Evolutionary conservation across 2,329 filamentous ascomycete species (phyloP).

Genomic region (Penicillium sp.): DNA sequence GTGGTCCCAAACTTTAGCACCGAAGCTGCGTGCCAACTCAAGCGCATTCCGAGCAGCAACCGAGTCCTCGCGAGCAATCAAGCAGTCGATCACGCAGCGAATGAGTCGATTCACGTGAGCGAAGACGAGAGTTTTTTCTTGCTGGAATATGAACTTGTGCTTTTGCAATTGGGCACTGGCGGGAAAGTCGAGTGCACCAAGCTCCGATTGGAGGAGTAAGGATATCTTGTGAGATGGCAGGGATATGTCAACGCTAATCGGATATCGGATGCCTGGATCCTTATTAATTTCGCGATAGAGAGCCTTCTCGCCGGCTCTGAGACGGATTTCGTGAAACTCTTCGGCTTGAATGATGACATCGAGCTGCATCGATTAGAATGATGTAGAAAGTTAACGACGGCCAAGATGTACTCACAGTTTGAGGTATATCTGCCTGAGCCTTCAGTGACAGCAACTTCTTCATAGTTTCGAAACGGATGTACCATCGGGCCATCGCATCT

Average conservation of each 20-base stretch:
- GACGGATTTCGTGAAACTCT: conserved; percentile 72
- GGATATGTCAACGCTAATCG: conserved; percentile 67
- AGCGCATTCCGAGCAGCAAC: conserved; percentile 68
- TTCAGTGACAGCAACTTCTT: conserved; percentile 65
- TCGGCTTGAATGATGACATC: conserved; percentile 65
- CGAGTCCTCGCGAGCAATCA: conserved; percentile 64
- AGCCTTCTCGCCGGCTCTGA: conserved; percentile 68
- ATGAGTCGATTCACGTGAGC: conserved; percentile 69
- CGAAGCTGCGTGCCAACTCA: conserved; percentile 74
- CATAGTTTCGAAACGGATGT: conserved; percentile 79
- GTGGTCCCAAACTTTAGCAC: conserved; percentile 78
- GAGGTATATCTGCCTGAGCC: conserved; percentile 61
- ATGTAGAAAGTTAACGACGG: not conserved
- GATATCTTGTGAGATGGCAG: conserved; percentile 73
- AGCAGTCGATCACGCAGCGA: conserved; percentile 75
- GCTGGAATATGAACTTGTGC: conserved; percentile 58
- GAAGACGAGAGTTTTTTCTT: conserved; percentile 66
- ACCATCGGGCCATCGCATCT: conserved; percentile 80
- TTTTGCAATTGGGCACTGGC: conserved; percentile 59
- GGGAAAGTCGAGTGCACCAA: conserved; percentile 67
- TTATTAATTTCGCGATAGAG: conserved; percentile 73
- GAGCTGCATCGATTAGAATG: conserved; percentile 53
- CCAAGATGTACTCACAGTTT: conserved; percentile 60
- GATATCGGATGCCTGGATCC: conserved; percentile 67
- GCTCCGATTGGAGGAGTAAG: conserved; percentile 72